Base-by-base conservation (phyloP, 176 grass and related monocot species). In the Avena insularis region DNA sequence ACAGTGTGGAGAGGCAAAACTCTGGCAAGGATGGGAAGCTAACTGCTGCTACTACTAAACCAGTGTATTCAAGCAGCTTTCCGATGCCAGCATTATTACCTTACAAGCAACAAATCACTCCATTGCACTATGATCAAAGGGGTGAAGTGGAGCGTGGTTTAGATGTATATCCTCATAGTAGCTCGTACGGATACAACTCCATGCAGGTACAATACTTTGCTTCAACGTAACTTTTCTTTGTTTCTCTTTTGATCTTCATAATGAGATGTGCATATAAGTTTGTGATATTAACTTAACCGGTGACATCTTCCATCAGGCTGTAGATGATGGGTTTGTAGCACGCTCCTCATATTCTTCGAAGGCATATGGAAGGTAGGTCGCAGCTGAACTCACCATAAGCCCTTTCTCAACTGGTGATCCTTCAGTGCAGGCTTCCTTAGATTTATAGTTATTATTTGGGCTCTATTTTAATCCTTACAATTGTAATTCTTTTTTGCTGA, bases 1-100 rank as follows among this genome's bases (percentile, higher is more conserved):
- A 93, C 70, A 96, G 91, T 71, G 92, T 94, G 29, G 92, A 87
- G 43, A 87, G 19, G 60, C 90, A 89, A 66, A 99, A 91, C 91
- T 88, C 86, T 73, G 88, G 81, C 14, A 93, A 82, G 73, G 97
- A 99, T 82, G 90, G 85, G 75, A 96, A 84, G 72, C 77, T 78
- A 83, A 80, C 17, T 0, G 47, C 81, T 46, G 75, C 88, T 54
- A 57, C 88, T 33, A 65, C 85, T 71, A 93, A 98, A 87, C 62
- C 94, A 31, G 58, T 93, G 12, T 96, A 93, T 83, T 43, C 78
- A 54, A 88, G 88, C 82, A 85, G 82, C 61, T 82, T 92, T 75
- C 51, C 94, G 36, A 43, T 92, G 58, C 89, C 93, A 74, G 84
- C 87, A 45, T 48, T 95, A 71, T 53, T 99, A 77, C 90, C 97